Evolutionary conservation across 306 rosid species (phyloP).

Genomic region (Malus asiatica): DNA sequence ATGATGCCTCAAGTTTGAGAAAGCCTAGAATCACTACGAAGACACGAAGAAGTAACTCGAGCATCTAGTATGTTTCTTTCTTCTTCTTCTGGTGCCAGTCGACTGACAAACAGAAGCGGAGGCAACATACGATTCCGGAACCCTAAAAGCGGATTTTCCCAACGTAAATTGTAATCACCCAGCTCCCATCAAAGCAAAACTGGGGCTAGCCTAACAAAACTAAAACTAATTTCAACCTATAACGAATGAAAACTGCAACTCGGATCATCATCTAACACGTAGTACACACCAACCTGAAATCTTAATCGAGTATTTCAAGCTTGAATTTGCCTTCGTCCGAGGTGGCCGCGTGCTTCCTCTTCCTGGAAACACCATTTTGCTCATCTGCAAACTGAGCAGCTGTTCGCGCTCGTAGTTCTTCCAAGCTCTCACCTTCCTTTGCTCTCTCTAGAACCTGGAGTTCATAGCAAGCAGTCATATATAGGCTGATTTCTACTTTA

Average conservation of each 20-base stretch:
- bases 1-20: too few species aligned
- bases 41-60: too few species aligned
- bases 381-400: constrained; percentile 61
- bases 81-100: too few species aligned
- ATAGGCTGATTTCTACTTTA: constrained; percentile 2
- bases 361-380: constrained; percentile 48
- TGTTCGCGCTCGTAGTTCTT: constrained; percentile 64
- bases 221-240: neutral
- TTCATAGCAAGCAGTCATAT: neutral
- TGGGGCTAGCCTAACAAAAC: neutral
- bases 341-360: constrained; percentile 52
- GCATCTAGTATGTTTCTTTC: too few species aligned
- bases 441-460: constrained; percentile 84
- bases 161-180: neutral
- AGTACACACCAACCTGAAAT: neutral
- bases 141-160: too few species aligned
- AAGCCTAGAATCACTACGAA: too few species aligned
- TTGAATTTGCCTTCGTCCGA: constrained; percentile 53
- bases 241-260: neutral
- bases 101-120: too few species aligned
- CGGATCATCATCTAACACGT: neutral
- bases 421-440: constrained; percentile 85
- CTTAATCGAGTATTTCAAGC: constrained; percentile 38
- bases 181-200: constrained; percentile 7
- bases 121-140: too few species aligned